Base-by-base conservation (phyloP, 1,284 basidiomycete species). In the Leccinum cinnamomeum region DNA sequence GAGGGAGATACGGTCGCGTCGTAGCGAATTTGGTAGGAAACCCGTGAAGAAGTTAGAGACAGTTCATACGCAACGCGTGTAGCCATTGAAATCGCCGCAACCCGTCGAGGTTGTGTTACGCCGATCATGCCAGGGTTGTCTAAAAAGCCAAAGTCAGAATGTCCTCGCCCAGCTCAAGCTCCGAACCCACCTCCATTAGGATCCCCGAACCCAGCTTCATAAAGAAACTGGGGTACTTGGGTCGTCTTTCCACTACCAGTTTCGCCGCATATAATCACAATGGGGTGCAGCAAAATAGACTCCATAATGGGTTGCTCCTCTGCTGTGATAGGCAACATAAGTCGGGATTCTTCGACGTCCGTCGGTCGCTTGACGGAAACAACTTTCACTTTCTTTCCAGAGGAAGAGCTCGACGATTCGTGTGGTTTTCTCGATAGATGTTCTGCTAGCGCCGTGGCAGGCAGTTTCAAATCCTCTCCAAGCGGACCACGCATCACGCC, bases 221-320 rank as follows among this genome's bases (percentile, higher is more conserved):
- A 96, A 53, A 98, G 79, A 76, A 97, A 97, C 74, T 99, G 97
- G 3, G 97, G 97, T 2, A 99, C 89, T 76, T 99, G 97, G 0
- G 97, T 99, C 1, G 97, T 99, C 79, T 99, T 99, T 57, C 97
- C 97, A 71, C 94, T 97, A 63, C 97, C 97, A 6, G 97, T 99
- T 79, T 98, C 96, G 61, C 97, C 96, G 59, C 97, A 93, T 60
- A 99, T 93, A 58, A 99, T 85, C 51, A 95, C 88, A 23, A 97
- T 92, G 74, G 91, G 86, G 72, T 99, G 89, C 59, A 98, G 80
- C 62, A 95, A 77, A 57, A 99, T 88, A 2, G 94, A 87, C 72
- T 97, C 95, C 84, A 99, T 91, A 60, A 99, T 95, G 4, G 86
- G 83, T 72, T 99, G 95, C 72, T 99, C 97, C 75, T 99, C 96